Evolutionary conservation across 176 grass and related monocot genomes (phyloP).

Genomic region (Ensete glaucum): DNA sequence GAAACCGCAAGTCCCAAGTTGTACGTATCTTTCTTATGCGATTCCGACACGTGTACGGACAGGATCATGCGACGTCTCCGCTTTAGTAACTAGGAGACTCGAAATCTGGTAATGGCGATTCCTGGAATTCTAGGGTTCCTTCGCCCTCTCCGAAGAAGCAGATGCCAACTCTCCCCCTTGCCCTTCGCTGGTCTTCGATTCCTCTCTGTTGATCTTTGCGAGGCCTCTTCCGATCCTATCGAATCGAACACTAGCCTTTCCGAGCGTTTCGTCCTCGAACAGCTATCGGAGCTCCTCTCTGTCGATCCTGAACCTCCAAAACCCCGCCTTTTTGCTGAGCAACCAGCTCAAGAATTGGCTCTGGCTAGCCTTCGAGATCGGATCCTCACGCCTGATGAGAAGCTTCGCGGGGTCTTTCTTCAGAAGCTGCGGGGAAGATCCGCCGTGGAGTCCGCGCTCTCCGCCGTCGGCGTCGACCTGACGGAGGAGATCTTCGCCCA

Average conservation of each 20-base stretch:
- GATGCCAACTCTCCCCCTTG: neutral
- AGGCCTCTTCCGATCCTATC: neutral
- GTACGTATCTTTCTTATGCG: too few relatives aligned
- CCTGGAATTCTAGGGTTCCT: conserved; percentile 3
- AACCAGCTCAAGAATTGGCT: neutral
- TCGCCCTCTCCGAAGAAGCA: neutral
- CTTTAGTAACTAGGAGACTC: too few relatives aligned
- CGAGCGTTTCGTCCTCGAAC: conserved; percentile 48
- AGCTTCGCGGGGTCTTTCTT: conserved; percentile 76
- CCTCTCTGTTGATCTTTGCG: conserved; percentile 11
- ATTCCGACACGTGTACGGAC: too few relatives aligned
- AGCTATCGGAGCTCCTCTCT: conserved; percentile 45
- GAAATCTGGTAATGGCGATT: neutral
- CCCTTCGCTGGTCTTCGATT: conserved; percentile 3
- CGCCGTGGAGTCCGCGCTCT: conserved; percentile 44
- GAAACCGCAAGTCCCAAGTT: too few relatives aligned
- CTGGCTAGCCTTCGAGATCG: conserved; percentile 9
- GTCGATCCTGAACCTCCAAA: conserved; percentile 3
- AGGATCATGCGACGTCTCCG: too few relatives aligned
- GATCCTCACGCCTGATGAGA: conserved; percentile 44
- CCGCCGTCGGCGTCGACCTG: conserved; percentile 34
- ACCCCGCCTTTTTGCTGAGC: neutral
- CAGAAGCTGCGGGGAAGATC: conserved; percentile 40
- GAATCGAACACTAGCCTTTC: conserved; percentile 13
- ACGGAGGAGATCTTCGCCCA: conserved; percentile 41